Percentiles rank a stretch among this genome's conserved stretches.
These are phyloP conservation scores for Achaetomium macrosporum DNA, from an alignment of 2,329 filamentous ascomycete species.

Conservation along the genomic window DNA sequence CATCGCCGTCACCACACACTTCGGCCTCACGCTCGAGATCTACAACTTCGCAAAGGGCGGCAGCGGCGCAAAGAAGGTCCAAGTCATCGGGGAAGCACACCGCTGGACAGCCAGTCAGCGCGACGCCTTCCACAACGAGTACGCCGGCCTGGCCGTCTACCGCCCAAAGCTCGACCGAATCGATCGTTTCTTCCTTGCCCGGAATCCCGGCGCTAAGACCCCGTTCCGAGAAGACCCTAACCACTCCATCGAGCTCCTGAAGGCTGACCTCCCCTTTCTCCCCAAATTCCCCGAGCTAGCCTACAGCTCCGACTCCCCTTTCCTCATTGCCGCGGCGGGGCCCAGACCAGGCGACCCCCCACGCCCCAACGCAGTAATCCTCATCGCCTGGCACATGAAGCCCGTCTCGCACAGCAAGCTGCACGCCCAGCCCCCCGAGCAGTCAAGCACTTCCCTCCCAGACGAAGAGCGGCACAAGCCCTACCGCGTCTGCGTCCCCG, in stretches of 20 bases:
- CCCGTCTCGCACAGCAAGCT: slow-evolving; percentile 18
- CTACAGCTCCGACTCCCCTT: slow-evolving; percentile 19
- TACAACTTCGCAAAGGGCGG: slow-evolving; percentile 34
- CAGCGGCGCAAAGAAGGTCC: slow-evolving; percentile 30
- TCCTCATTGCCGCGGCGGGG: slow-evolving; percentile 24
- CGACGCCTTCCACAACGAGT: slow-evolving; percentile 30
- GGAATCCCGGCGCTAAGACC: slow-evolving; percentile 18
- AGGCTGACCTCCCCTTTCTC: slow-evolving; percentile 33
- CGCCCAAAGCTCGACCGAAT: slow-evolving; percentile 29
- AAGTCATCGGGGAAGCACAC: slow-evolving; percentile 34
- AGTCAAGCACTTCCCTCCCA: slow-evolving; percentile 10
- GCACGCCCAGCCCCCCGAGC: slow-evolving; percentile 6
- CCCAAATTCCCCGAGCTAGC: slow-evolving; percentile 37
- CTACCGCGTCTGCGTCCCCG: slow-evolving; percentile 21
- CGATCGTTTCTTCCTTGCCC: slow-evolving; percentile 29
- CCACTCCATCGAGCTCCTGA: slow-evolving; percentile 33
- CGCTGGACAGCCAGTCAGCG: slow-evolving; percentile 33
- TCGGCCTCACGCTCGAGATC: slow-evolving; percentile 35
- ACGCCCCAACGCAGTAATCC: slow-evolving; percentile 15
- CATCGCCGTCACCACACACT: slow-evolving; percentile 34
- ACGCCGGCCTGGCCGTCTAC: slow-evolving; percentile 34
- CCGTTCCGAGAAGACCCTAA: slow-evolving; percentile 29
- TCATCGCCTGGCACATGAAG: slow-evolving; percentile 26
- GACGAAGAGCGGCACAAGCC: slow-evolving; percentile 20
- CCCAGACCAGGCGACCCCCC: slow-evolving; percentile 22